phyloP scores from a whole-genome alignment of 345 rosid genomes.

The Salix udensis region DNA sequence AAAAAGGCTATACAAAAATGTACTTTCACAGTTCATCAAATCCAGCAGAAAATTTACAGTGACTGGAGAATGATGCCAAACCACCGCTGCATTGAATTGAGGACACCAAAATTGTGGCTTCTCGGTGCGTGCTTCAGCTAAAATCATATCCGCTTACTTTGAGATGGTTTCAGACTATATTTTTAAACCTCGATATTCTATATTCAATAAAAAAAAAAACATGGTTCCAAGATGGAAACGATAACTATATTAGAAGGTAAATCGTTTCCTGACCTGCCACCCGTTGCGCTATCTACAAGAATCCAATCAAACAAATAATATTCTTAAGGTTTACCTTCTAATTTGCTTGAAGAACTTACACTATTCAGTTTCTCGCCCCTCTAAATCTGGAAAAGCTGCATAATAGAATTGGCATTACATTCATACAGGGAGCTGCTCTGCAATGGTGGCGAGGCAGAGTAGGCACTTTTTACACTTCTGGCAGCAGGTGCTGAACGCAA shows the following conservation, averaged over 20 bases:
- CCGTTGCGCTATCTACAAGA: constrained; percentile 80
- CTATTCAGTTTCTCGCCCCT: constrained; percentile 37
- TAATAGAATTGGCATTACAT: constrained; percentile 36
- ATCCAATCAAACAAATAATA: constrained; percentile 61
- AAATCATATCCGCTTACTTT: constrained; percentile 6
- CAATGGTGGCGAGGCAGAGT: constrained; percentile 69
- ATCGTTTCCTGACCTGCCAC: constrained; percentile 58
- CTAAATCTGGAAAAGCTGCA: constrained; percentile 51
- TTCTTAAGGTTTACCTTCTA: constrained; percentile 62
- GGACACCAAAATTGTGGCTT: constrained; percentile 14
- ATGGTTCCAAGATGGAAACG: neutral
- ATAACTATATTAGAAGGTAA: neutral
- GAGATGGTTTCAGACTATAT: too few species aligned
- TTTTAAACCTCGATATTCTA: neutral
- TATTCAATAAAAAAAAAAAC: too few species aligned
- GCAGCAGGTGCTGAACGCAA: constrained; percentile 61
- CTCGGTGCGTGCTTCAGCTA: constrained; percentile 38
- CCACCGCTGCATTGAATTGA: neutral
- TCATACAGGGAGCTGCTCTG: constrained; percentile 60
- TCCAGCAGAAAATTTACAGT: constrained; percentile 1
- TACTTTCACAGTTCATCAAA: neutral
- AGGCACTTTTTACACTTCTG: constrained; percentile 88
- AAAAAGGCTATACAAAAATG: neutral
- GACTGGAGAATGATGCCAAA: neutral
- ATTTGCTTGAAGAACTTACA: constrained; percentile 76